These are phyloP conservation scores for Fusarium coicis DNA, from an alignment of 2,329 filamentous ascomycete genomes.

Conservation along the genomic window DNA sequence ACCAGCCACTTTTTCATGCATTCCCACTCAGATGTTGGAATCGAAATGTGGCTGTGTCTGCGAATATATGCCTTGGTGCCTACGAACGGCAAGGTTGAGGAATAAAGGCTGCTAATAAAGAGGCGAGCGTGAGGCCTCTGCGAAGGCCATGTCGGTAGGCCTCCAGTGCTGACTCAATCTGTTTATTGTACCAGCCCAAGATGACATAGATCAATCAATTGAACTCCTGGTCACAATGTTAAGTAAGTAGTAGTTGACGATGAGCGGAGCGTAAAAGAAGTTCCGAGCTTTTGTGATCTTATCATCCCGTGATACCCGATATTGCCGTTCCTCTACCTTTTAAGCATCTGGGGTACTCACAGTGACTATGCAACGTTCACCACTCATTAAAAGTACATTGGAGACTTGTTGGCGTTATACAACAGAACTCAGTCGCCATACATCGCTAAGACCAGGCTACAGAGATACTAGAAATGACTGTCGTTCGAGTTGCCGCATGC, in stretches of 20 bases:
- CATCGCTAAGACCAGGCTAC: rapidly evolving
- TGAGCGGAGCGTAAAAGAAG: neutral
- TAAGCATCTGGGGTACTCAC: neutral
- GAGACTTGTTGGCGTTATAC: rapidly evolving
- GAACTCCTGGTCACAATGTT: neutral
- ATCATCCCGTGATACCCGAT: neutral
- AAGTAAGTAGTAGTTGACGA: neutral
- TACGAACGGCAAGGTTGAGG: neutral
- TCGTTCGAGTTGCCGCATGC: constrained; percentile 47
- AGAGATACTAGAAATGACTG: neutral
- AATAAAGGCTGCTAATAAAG: neutral
- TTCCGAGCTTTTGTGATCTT: neutral
- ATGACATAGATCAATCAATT: neutral
- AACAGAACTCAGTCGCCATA: too few species aligned
- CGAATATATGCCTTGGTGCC: neutral
- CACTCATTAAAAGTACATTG: too few species aligned
- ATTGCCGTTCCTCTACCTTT: constrained; percentile 5
- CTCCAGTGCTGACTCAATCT: neutral
- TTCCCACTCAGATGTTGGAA: neutral
- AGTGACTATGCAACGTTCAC: rapidly evolving
- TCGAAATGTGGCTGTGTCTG: neutral
- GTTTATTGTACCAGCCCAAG: neutral
- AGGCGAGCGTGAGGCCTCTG: neutral
- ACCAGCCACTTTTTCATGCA: neutral
- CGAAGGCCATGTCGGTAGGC: neutral